phyloP scores from a whole-genome alignment of 805 yeast species.

The Ogataea nakhonphanomensis region DNA sequence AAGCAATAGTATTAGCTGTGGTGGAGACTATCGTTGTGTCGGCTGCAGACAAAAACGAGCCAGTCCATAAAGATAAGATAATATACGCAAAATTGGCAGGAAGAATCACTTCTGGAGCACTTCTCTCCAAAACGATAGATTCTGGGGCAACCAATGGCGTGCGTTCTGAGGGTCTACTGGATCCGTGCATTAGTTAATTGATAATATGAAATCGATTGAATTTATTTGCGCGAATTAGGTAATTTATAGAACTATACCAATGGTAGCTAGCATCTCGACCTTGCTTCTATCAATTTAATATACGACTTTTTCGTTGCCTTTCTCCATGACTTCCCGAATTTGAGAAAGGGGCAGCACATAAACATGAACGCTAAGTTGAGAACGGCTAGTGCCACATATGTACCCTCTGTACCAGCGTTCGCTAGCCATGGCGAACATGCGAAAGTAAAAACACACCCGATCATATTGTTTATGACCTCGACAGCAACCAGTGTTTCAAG shows the following conservation, averaged over 20 bases:
- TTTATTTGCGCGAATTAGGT: no score
- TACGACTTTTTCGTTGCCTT: slow-evolving; percentile 51
- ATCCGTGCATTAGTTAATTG: slow-evolving; percentile 3
- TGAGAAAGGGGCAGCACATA: slow-evolving; percentile 50
- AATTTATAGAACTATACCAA: background rate
- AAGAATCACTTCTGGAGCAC: background rate
- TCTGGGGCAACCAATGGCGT: slow-evolving; percentile 1
- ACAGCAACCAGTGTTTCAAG: slow-evolving; percentile 67
- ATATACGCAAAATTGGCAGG: slow-evolving; percentile 11
- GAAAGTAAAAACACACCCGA: slow-evolving; percentile 65
- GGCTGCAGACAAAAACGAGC: slow-evolving; percentile 50
- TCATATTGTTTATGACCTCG: slow-evolving; percentile 55
- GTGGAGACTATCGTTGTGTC: slow-evolving; percentile 63
- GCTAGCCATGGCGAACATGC: slow-evolving; percentile 62
- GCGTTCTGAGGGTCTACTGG: slow-evolving; percentile 10
- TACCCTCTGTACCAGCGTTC: slow-evolving; percentile 52
- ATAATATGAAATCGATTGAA: background rate
- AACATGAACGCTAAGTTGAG: slow-evolving; percentile 53
- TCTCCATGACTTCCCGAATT: slow-evolving; percentile 59
- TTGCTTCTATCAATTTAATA: slow-evolving; percentile 44
- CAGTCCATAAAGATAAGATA: slow-evolving; percentile 40
- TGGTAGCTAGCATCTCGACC: slow-evolving; percentile 16
- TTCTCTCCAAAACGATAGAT: background rate
- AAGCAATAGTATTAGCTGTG: slow-evolving; percentile 54
- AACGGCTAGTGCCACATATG: slow-evolving; percentile 60